Conservation (phyloP, 495 filamentous ascomycete species). For the Daldinia grandis region DNA sequence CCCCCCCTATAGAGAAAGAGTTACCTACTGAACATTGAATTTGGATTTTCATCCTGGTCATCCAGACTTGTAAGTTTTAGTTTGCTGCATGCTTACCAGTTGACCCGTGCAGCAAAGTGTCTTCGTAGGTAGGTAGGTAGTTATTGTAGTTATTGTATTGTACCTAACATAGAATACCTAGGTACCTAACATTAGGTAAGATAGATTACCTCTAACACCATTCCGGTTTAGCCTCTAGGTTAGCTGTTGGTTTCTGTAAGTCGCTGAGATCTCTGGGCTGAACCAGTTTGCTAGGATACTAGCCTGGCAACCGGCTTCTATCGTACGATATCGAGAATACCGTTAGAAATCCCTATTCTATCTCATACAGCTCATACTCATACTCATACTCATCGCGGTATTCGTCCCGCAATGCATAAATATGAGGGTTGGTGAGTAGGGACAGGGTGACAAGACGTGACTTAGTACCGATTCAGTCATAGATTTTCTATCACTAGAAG, state of each 20-base stretch:
- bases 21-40: constrained; percentile 32
- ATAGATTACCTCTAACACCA: constrained; percentile 23
- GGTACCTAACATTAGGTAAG: too few relatives aligned
- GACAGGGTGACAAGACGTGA: constrained; percentile 16
- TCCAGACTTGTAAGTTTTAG: constrained; percentile 3
- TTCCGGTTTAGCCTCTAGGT: constrained; percentile 28
- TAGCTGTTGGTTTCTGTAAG: constrained; percentile 21
- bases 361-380: not conserved
- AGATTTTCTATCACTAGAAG: constrained; percentile 17
- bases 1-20: constrained; percentile 4
- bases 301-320: constrained; percentile 25
- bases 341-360: constrained; percentile 16
- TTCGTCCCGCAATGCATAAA: constrained; percentile 16
- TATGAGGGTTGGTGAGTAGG: constrained; percentile 5
- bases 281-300: constrained; percentile 27
- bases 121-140: too few relatives aligned
- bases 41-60: constrained; percentile 33
- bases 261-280: constrained; percentile 28
- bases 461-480: constrained; percentile 21
- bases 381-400: constrained; percentile 1
- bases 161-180: too few relatives aligned
- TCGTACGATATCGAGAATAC: constrained; percentile 27
- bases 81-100: constrained; percentile 35
- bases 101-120: constrained; percentile 31
- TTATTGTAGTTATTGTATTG: too few relatives aligned